These are phyloP conservation scores for Apiotrichum gracile DNA, from an alignment of 1,284 basidiomycete genomes.

Conservation along the genomic window DNA sequence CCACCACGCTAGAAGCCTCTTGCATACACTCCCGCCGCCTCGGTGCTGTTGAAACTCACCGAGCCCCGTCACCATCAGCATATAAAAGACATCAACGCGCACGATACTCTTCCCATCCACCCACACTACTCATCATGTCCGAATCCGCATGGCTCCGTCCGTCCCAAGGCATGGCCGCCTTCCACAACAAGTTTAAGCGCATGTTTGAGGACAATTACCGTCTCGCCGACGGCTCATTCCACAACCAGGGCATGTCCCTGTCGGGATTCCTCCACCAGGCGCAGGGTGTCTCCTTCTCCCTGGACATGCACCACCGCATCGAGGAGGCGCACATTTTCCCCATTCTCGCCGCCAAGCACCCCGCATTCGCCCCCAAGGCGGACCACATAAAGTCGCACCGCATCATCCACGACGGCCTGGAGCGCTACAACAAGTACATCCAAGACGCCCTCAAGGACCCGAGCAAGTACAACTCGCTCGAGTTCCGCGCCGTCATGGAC, in stretches of 20 bases:
- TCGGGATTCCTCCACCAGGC: background rate
- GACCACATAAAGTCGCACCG: conserved; percentile 58
- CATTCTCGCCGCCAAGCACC: conserved; percentile 57
- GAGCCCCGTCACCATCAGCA: too few relatives aligned
- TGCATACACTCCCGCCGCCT: too few relatives aligned
- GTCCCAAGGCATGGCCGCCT: conserved; percentile 5
- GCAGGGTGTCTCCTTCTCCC: conserved; percentile 37
- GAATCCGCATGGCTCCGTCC: conserved; percentile 3
- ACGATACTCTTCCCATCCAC: too few relatives aligned
- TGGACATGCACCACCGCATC: conserved; percentile 62
- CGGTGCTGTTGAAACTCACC: too few relatives aligned
- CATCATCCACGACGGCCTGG: conserved; percentile 61
- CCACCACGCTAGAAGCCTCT: too few relatives aligned
- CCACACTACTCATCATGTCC: background rate
- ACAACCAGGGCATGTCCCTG: conserved; percentile 2
- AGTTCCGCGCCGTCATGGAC: conserved; percentile 59
- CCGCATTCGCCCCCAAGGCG: conserved; percentile 51
- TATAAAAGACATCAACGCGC: too few relatives aligned
- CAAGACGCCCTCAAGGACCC: conserved; percentile 52
- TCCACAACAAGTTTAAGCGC: conserved; percentile 8
- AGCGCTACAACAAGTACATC: conserved; percentile 52
- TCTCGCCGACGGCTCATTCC: conserved; percentile 8
- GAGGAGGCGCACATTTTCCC: conserved; percentile 59
- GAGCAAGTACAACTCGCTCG: conserved; percentile 55
- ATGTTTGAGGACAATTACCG: conserved; percentile 6